Base-by-base conservation (phyloP, 2,329 filamentous ascomycete genomes). In the Fusarium illudens region DNA sequence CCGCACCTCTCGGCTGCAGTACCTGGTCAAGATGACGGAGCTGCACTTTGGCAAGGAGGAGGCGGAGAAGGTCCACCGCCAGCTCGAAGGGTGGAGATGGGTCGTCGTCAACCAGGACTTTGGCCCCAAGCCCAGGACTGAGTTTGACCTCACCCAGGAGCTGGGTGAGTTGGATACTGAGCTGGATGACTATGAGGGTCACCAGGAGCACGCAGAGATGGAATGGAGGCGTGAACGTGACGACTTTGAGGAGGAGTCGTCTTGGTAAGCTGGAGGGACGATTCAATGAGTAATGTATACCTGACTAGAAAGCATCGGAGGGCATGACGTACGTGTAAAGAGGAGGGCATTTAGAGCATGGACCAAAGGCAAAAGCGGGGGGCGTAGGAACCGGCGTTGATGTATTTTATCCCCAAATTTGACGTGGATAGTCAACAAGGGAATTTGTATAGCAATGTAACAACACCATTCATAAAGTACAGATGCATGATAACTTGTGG, bases 1-100 rank as follows among this genome's bases (percentile, higher is more conserved):
- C 4, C 73, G 79, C 15, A 74, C 68, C 7, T 34, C 59, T 12
- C 75, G 78, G 10, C 54, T 80, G n/a, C 13, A 62, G 36, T 79
- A 77, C 73, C 54, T 80, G 10, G 36, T 77, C 32, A 49, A 56
- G 11, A 61, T 80, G 39, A 60, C 53, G 44, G 49, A 57, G 22
- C 17, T 68, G 33, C 79, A 77, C 71, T 62, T 79, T 3, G 72
- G 72, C 27, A 50, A 42, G 4, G 54, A 73, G 37, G 60, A 74
- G 36, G 72, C 68, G 19, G 34, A 59, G 1, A 56, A 39, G 12
- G 59, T 65, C 11, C 39, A 60, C 6, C 4, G 22, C 11, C 68
- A 70, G 42, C 53, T 74, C 15, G 52, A 62, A 19, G 71, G 68
- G 10, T 74, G 72, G 72, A 63, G 64, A 46, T 73, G 62, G 66